phyloP scores from a whole-genome alignment of 176 grass and related monocot genomes.

The Stipa capillata region DNA sequence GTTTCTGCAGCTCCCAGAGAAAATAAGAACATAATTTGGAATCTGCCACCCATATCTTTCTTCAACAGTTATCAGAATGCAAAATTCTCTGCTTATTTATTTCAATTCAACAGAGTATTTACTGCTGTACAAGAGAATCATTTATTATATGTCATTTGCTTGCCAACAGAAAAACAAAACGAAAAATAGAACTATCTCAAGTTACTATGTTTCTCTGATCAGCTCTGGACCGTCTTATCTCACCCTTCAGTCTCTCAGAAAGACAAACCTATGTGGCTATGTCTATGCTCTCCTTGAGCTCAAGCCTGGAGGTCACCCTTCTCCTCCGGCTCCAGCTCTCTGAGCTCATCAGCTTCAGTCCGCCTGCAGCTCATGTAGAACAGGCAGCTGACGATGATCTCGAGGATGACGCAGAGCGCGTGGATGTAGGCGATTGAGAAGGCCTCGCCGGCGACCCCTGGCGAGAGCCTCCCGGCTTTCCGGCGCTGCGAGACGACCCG shows the following conservation, averaged over 20 bases:
- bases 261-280: not conserved
- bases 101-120: not conserved
- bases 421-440: conserved; percentile 7
- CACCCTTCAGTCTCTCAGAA: not conserved
- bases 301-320: conserved; percentile 50
- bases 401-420: no score
- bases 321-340: conserved; percentile 65
- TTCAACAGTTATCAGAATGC: not conserved
- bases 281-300: not conserved
- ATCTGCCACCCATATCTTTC: not conserved
- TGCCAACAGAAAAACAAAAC: not conserved
- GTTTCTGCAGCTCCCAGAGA: not conserved
- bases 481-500: not conserved
- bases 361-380: conserved; percentile 22
- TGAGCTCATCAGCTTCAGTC: conserved; percentile 31
- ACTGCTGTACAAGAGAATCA: conserved; percentile 19
- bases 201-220: conserved; percentile 6
- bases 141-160: not conserved
- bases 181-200: not conserved
- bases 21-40: no score
- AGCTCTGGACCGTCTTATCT: conserved; percentile 9
- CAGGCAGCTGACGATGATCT: no score
- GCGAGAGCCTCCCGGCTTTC: no score
- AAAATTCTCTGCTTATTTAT: not conserved
- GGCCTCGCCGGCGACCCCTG: no score